Evolutionary conservation across 257 asterid species (phyloP), one percentile per base, ranked within the genome.

Genomic region (Lycium barbarum): DNA sequence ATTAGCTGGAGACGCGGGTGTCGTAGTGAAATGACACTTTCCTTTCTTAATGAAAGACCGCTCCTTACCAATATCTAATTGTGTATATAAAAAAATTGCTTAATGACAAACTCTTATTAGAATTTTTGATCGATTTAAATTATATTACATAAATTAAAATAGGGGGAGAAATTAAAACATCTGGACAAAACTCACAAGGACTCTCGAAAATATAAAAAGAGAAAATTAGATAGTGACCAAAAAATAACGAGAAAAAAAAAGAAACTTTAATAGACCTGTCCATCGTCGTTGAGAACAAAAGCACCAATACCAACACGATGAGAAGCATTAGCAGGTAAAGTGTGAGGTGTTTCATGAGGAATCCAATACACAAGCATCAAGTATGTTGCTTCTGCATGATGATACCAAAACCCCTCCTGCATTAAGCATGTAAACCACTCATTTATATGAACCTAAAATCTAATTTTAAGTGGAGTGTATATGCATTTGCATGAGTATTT

Each of bases 241-340:
- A 57, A 26, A 26, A 26, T 26, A 26, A 26, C 0, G 33, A 26
- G 33, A 26, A 26, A 26, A 26, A 26, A 0, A 26, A 51, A 51
- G 55, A 51, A 51, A 66, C 1, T 66, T 51, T 22, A 78, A 22
- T 0, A 14, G 89, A 95, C 98, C 91, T 96, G 92, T 49, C 92
- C 89, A 43, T 91, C 90, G 76, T 93, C 89, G 70, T 93, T 89
- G 90, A 92, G 83, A 78, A 95, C 91, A 5, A 93, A 92, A 51
- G 99, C 98, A 83, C 95, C 99, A 62, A 95, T 87, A 72, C 99
- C 97, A 83, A 96, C 98, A 83, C 97, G 92, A 62, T 96, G 99
- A 4, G 98, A 89, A 86, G 98, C 98, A 88, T 93, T 95, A 53
- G 93, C 93, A 22, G 99, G 99, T 70, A 96, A 85, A 80, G 94